phyloP scores from a whole-genome alignment of 345 rosid species.

The Mangifera indica region DNA sequence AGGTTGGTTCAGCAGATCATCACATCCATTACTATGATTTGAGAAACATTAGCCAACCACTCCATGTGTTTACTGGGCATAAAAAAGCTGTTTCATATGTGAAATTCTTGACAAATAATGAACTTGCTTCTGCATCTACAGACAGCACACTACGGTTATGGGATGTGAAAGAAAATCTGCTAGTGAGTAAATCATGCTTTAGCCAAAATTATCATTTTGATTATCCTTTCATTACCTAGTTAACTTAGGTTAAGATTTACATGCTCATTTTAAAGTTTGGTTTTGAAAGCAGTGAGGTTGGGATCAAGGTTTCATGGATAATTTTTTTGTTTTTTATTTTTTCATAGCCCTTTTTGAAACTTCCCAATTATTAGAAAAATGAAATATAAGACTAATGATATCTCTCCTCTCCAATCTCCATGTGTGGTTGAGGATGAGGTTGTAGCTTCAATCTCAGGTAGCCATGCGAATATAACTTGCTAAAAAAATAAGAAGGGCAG shows the following conservation, averaged over 20 bases:
- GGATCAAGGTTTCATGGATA: neutral
- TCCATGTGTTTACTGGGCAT: conserved; percentile 92
- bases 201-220: conserved; percentile 7
- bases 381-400: too few species aligned
- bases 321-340: neutral
- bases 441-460: too few species aligned
- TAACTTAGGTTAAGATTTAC: neutral
- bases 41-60: conserved; percentile 77
- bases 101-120: conserved; percentile 83
- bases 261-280: neutral
- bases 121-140: conserved; percentile 97
- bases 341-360: neutral
- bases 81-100: conserved; percentile 94
- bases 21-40: conserved; percentile 90
- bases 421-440: too few species aligned
- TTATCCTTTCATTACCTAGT: neutral
- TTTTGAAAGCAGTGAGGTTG: neutral
- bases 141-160: conserved; percentile 92
- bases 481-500: too few species aligned
- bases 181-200: conserved; percentile 45
- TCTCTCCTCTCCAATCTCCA: too few species aligned
- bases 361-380: too few species aligned
- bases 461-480: too few species aligned
- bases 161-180: conserved; percentile 90
- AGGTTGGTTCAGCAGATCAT: conserved; percentile 98